Conservation (phyloP, 768 basidiomycete species). For the Kockovaella imperatae region DNA sequence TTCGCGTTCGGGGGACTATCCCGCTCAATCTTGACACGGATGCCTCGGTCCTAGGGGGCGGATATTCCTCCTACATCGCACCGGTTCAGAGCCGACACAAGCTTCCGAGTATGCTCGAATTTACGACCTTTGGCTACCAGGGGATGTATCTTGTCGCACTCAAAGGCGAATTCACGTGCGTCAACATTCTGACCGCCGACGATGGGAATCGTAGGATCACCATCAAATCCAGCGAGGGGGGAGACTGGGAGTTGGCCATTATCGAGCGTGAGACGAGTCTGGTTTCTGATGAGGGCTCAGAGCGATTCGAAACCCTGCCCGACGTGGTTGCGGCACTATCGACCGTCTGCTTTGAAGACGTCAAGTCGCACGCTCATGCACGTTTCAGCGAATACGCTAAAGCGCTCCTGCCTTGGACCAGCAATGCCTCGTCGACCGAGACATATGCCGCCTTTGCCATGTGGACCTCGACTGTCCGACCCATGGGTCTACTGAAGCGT, state of each 20-base stretch:
- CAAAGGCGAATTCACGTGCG: not conserved
- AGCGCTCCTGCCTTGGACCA: not conserved
- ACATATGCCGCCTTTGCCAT: not conserved
- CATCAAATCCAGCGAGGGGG: not conserved
- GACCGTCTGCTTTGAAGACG: too few species aligned
- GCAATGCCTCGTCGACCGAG: not conserved
- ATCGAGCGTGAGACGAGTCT: not conserved
- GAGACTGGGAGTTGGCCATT: not conserved
- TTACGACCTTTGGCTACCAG: not conserved
- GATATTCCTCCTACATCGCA: too few species aligned
- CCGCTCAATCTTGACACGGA: not conserved
- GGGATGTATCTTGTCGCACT: not conserved
- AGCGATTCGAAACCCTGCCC: too few species aligned
- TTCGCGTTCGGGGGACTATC: not conserved
- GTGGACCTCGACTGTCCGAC: conserved; percentile 2
- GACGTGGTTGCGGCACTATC: too few species aligned
- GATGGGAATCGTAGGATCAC: not conserved
- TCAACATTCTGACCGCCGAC: not conserved
- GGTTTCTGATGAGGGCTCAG: too few species aligned
- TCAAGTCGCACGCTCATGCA: too few species aligned
- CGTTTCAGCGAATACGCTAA: not conserved
- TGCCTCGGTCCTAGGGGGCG: too few species aligned
- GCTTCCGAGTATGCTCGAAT: not conserved
- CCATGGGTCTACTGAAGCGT: not conserved
- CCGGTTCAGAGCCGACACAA: too few species aligned